Conservation (phyloP, 2,329 filamentous ascomycete genomes). For the Penicillium expansum region DNA sequence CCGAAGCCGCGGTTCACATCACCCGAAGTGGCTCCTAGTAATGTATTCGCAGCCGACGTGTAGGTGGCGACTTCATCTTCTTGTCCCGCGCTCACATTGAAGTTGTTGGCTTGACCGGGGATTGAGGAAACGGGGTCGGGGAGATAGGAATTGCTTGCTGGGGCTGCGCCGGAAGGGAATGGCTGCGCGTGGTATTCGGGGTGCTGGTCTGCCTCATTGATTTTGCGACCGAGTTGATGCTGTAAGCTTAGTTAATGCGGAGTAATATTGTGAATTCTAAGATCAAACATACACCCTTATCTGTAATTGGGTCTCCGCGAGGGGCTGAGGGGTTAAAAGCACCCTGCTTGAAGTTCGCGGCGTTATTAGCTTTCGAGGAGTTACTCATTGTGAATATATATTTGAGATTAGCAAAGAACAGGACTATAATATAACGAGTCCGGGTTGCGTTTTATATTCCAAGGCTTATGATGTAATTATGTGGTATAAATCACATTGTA, state of each 20-base stretch:
- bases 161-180: constrained; percentile 62
- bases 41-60: constrained; percentile 47
- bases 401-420: not conserved
- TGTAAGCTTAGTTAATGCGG: constrained; percentile 34
- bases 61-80: constrained; percentile 42
- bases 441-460: not conserved
- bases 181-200: constrained; percentile 65
- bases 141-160: constrained; percentile 49
- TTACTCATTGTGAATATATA: constrained; percentile 20
- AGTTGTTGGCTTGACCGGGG: constrained; percentile 42
- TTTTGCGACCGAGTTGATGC: constrained; percentile 63
- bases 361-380: constrained; percentile 50
- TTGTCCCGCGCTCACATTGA: constrained; percentile 37
- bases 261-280: constrained; percentile 3
- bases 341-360: constrained; percentile 51
- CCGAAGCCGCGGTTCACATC: constrained; percentile 56
- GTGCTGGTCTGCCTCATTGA: constrained; percentile 53
- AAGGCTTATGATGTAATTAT: not conserved
- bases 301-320: constrained; percentile 54
- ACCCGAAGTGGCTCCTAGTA: constrained; percentile 52
- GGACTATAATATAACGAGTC: not conserved
- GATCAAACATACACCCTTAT: constrained; percentile 51
- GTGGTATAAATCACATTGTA: not conserved
- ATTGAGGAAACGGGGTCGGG: constrained; percentile 35
- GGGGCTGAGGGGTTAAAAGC: constrained; percentile 55